These are phyloP conservation scores for Paraconiothyrium sp. DNA, from an alignment of 2,329 filamentous ascomycete genomes.

Conservation along the genomic window DNA sequence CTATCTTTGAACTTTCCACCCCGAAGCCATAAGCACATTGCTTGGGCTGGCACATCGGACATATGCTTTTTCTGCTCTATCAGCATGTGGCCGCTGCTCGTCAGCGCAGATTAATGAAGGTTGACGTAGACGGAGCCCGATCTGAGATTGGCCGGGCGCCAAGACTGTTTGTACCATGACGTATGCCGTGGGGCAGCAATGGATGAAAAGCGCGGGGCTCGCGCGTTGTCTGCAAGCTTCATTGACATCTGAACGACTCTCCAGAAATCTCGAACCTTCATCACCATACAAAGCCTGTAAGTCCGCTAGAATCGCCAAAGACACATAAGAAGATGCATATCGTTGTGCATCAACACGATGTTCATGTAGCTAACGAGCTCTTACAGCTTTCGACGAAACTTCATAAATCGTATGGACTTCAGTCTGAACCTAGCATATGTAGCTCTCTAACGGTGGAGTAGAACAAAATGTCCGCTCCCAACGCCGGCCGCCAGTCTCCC, in stretches of 20 bases:
- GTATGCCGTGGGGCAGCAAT: constrained; percentile 36
- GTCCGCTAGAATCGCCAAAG: not conserved
- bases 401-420: constrained; percentile 10
- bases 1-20: not conserved
- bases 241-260: constrained; percentile 9
- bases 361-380: not conserved
- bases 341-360: not conserved
- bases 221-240: constrained; percentile 10
- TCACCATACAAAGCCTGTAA: not conserved
- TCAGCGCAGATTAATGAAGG: constrained; percentile 21
- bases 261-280: not conserved
- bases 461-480: constrained; percentile 70
- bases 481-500: constrained; percentile 79
- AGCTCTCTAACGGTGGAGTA: constrained; percentile 29
- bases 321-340: not conserved
- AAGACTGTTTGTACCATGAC: constrained; percentile 31
- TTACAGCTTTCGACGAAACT: not conserved
- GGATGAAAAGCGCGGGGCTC: constrained; percentile 26
- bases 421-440: not conserved
- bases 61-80: not conserved
- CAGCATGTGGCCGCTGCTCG: constrained; percentile 18
- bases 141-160: constrained; percentile 22
- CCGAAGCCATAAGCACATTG: not conserved
- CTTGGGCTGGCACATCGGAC: not conserved
- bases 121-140: constrained; percentile 41